Base-by-base conservation (phyloP, 2,329 filamentous ascomycete species). In the Myriangium duriaei region DNA sequence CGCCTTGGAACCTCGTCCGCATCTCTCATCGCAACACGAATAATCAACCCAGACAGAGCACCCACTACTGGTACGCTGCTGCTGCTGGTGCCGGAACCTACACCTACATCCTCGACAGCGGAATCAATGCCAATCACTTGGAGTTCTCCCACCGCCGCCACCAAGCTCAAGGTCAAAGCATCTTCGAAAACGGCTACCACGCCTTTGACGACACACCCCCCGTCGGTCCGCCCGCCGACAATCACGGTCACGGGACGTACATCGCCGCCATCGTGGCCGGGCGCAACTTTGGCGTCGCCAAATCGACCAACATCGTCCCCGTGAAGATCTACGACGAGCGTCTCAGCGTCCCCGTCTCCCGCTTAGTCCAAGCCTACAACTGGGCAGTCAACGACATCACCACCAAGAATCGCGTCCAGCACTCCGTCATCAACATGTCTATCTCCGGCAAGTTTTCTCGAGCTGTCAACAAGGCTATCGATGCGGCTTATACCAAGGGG, bases 211-310 rank as follows among this genome's bases (percentile, higher is more conserved):
- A 32, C 14, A 40, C 56, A 49, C n/a, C n/a, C n/a, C n/a, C n/a
- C n/a, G n/a, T n/a, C n/a, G n/a, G n/a, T n/a, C 34, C 40, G 10
- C 50, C 57, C 40, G 55, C 52, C 15, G 61, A 64, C 41, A 63
- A 69, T 46, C 72, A 77, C 49, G 75, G 75, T 9, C 76, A 79
- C 55, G 76, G 76, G 28, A 74, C 65, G 39, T 76, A 79, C 59
- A 72, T 76, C 16, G 67, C 73, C 7, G 76, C 72, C 15, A 79
- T 73, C 11, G 69, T 77, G 30, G 76, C 62, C 14, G 72, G 73
- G 19, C 62, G 59, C 38, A 76, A 69, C 2, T 78, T 72, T 41
- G 76, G 76, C 45, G 72, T 79, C 4, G 71, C 74, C 48, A 76
- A 76, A 60, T 67, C 67, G 37, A 66, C 65, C 40, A 57, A 60